phyloP scores from a whole-genome alignment of 2,329 filamentous ascomycete species.

The Colletotrichum melonis region DNA sequence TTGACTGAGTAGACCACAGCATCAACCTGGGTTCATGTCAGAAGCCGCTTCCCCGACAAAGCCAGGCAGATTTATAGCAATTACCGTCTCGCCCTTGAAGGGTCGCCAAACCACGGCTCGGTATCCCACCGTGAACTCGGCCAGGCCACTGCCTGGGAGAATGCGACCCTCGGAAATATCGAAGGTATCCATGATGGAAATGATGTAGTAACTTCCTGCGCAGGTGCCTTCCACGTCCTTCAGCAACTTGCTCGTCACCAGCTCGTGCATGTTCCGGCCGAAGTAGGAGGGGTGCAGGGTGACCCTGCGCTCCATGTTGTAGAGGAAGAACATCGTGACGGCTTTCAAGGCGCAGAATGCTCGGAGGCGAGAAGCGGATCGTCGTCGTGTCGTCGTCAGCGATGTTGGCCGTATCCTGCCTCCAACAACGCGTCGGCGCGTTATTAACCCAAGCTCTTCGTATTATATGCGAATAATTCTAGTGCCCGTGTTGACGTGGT shows the following conservation, averaged over 20 bases:
- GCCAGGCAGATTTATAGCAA: conserved; percentile 46
- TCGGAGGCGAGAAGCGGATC: not conserved
- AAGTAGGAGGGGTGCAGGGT: conserved; percentile 98
- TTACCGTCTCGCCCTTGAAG: conserved; percentile 97
- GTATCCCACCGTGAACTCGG: conserved; percentile 95
- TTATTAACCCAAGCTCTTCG: not conserved
- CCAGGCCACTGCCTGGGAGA: conserved; percentile 88
- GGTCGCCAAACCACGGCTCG: conserved; percentile 97
- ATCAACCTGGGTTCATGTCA: conserved; percentile 76
- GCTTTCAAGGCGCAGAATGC: conserved; percentile 18
- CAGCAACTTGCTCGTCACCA: conserved; percentile 89
- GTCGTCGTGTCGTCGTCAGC: not conserved
- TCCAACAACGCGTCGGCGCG: not conserved
- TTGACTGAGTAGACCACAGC: conserved; percentile 93
- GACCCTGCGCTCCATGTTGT: conserved; percentile 94
- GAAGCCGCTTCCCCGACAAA: conserved; percentile 32
- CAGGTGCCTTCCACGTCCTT: conserved; percentile 96
- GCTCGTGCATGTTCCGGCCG: conserved; percentile 90
- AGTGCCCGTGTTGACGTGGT: not conserved
- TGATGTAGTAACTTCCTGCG: conserved; percentile 96
- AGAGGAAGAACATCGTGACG: conserved; percentile 92
- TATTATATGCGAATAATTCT: conserved; percentile 12
- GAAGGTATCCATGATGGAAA: conserved; percentile 96
- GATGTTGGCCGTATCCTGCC: not conserved
- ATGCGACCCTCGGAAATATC: conserved; percentile 95